phyloP scores from a whole-genome alignment of 2,329 filamentous ascomycete species.

The Microdochium bolleyi region DNA sequence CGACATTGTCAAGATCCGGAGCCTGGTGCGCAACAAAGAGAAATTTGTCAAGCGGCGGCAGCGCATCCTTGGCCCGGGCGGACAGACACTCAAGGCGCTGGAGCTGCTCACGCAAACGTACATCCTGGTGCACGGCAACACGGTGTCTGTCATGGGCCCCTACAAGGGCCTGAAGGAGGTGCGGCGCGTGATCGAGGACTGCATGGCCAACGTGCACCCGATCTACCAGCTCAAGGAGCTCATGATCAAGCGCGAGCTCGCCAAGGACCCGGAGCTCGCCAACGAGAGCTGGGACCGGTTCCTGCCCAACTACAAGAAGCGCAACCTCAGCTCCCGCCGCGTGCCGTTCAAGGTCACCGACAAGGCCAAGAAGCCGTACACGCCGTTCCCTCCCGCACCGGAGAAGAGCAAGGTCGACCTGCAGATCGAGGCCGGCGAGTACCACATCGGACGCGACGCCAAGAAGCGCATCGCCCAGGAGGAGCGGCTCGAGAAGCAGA shows the following conservation, averaged over 20 bases:
- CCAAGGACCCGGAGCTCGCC: conserved; percentile 78
- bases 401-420: conserved; percentile 99
- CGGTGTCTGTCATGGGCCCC: conserved; percentile 82
- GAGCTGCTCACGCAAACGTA: conserved; percentile 89
- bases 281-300: conserved; percentile 94
- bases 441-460: conserved; percentile 87
- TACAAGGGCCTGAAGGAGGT: conserved; percentile 94
- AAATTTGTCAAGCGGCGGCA: conserved; percentile 92
- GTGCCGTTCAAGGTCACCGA: conserved; percentile 81
- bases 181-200: conserved; percentile 82
- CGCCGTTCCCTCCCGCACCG: conserved; percentile 90
- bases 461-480: conserved; percentile 79
- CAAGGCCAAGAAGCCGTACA: conserved; percentile 91
- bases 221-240: conserved; percentile 74
- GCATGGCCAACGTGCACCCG: conserved; percentile 94
- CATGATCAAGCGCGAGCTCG: conserved; percentile 87
- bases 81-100: conserved; percentile 87
- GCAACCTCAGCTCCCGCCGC: conserved; percentile 75
- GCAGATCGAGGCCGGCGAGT: conserved; percentile 97
- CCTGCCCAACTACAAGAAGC: conserved; percentile 94
- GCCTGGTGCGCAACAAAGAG: conserved; percentile 85
- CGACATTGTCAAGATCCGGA: conserved; percentile 94
- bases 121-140: conserved; percentile 94
- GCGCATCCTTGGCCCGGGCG: conserved; percentile 83
- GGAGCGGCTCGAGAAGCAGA: conserved; percentile 76